Percentiles rank a stretch among this genome's conserved stretches.
Evolutionary conservation across 78 protist genomes (phyloP).

Genomic region (Planoprotostelium fungivorum): DNA sequence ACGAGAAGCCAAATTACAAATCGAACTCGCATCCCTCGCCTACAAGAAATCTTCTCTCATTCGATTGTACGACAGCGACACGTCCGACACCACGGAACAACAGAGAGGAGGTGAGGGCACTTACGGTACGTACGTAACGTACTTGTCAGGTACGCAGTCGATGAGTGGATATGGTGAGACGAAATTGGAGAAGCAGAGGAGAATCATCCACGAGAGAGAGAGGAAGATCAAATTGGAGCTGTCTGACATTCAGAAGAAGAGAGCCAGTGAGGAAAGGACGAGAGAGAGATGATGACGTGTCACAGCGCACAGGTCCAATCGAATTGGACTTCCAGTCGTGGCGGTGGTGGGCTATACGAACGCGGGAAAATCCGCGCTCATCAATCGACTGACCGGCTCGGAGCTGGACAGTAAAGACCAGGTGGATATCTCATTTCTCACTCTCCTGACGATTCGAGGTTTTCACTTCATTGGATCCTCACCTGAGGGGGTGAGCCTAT

Average conservation of each 20-base stretch:
- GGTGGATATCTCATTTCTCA: background rate
- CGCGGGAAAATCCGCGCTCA: background rate
- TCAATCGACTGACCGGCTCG: background rate
- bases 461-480: background rate
- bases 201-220: background rate
- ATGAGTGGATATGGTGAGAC: background rate
- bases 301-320: background rate
- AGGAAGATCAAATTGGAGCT: background rate
- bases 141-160: background rate
- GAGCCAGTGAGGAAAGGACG: background rate
- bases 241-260: background rate
- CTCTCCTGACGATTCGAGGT: background rate
- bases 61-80: background rate
- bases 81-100: background rate
- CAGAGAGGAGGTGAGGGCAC: background rate
- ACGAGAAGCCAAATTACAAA: background rate
- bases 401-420: background rate
- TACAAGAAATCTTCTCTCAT: background rate
- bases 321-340: background rate
- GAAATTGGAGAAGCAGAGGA: background rate
- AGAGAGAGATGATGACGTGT: too few relatives aligned
- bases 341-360: background rate
- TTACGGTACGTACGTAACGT: background rate
- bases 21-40: background rate
- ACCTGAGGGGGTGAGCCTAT: background rate